Base-by-base conservation (phyloP, 805 yeast genomes). In the Lipomyces spencermartinsiae region DNA sequence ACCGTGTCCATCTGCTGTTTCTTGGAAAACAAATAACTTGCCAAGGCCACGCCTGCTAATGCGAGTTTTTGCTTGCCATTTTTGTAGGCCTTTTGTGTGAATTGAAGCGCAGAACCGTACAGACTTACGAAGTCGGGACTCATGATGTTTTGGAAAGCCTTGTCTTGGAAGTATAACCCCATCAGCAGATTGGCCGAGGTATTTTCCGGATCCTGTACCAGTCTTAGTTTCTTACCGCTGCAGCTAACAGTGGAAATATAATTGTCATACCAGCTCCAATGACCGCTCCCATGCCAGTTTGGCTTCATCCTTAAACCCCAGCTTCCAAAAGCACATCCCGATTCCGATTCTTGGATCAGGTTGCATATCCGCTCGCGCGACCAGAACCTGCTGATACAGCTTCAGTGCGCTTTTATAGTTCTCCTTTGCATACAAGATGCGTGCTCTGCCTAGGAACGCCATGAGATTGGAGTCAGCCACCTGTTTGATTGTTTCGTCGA, bases 281-380 rank as follows among this genome's bases (percentile, higher is more conserved):
- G 92, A 84, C 75, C 98, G 85, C 70, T 86, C 85, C 98, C 98
- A 95, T 0, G 98, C 89, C 61, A 81, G 80, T 6, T 84, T 75
- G 0, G 99, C 98, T 81, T 92, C 85, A 62, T 84, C 85, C 71
- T 86, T 85, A 77, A 92, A 97, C 62, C 89, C 89, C 69, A 95
- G 81, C 68, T 86, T 86, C 98, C 98, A 95, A 76, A 89, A 94
- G 78, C 98, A 93, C 71, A 95, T 81, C 46, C 99, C 99, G 69
- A 94, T 87, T 35, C 98, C 99, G 68, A 95, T 85, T 78, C 99
- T 84, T 22, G 98, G 96, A 80, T 94, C 98, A 4, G 98, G 98
- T 73, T 85, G 85, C 49, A 89, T 77, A 29, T 71, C 61, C 1
- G 98, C 98, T 70, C 92, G 89, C 61, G 88, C 82, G 43, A 89